Evolutionary conservation across 495 filamentous ascomycete species (phyloP), one percentile per base, ranked within the genome.

Genomic region (Tuber aestivum): DNA sequence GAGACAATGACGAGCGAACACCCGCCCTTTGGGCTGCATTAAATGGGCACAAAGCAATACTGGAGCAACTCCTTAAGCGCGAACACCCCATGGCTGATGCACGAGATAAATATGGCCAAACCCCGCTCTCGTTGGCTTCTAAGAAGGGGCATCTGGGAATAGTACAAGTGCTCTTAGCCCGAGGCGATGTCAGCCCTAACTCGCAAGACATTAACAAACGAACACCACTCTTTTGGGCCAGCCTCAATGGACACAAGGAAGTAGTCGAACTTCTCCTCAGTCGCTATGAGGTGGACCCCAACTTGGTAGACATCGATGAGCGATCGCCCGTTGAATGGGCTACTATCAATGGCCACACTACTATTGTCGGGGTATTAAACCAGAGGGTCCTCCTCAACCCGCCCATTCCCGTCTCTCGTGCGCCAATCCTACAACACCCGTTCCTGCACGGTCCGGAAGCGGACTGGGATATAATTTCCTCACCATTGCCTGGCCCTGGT

Each of bases 21-120:
- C 73, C 76, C 14, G 7, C 72, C 23, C 32, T 44, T 20, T 78
- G 73, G 73, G 76, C 74, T 6, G 76, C 74, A 42, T 8, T 61
- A 61, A 27, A 61, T 2, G 50, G 50, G n/a, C 10, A 61, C n/a
- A n/a, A 61, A 61, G 50, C 9, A 32, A 61, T 61, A 32, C n/a
- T 61, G 9, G 10, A 32, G 9, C 50, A 32, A 61, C 50, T 61
- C 32, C 50, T 61, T 3, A 16, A 27, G 12, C 6, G 3, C 32
- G 1, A 32, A 5, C 10, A 32, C 10, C 0, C 50, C 12, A 16
- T n/a, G 9, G 50, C 50, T 16, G 50, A 61, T 14, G 27, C 50
- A 27, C 50, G 50, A 12, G 50, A 61, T 12, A 61, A 61, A 3
- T 12, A 12, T 32, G 50, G 50, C 50, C 50, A 61, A 32, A 61